Percentiles rank a stretch among this genome's conserved stretches.
phyloP scores from a whole-genome alignment of 805 yeast genomes.

The Lipomyces chichibuensis region DNA sequence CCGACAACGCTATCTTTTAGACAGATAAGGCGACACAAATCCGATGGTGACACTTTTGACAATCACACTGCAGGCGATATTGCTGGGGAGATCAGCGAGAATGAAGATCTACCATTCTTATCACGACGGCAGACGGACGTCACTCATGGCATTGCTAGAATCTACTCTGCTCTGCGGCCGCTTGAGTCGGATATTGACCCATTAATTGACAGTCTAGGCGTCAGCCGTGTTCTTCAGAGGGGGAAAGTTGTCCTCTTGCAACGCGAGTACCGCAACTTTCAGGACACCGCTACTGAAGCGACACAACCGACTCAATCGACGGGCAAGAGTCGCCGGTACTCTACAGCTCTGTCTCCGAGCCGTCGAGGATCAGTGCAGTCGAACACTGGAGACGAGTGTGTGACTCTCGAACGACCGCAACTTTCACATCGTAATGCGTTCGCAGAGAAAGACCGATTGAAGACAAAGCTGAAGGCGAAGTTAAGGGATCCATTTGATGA shows the following conservation, averaged over 20 bases:
- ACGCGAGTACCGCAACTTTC: conserved; percentile 38
- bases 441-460: neutral
- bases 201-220: conserved; percentile 41
- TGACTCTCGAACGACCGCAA: conserved; percentile 11
- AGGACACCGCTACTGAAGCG: neutral
- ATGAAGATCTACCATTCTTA: conserved; percentile 26
- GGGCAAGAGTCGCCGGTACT: neutral
- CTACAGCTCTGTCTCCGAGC: neutral
- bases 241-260: conserved; percentile 40
- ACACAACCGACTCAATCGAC: neutral
- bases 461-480: neutral
- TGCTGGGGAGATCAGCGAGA: conserved; percentile 13
- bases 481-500: conserved; percentile 32
- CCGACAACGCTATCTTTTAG: neutral
- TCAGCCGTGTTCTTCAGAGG: conserved; percentile 38
- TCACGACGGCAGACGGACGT: conserved; percentile 15
- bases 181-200: conserved; percentile 42
- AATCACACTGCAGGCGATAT: neutral
- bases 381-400: conserved; percentile 11
- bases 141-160: conserved; percentile 20
- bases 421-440: conserved; percentile 12
- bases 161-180: conserved; percentile 33
- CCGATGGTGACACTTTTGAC: neutral
- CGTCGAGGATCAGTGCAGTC: conserved; percentile 4
- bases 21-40: neutral